Evolutionary conservation across 805 yeast species (phyloP).

Genomic region (Yarrowia deformans): DNA sequence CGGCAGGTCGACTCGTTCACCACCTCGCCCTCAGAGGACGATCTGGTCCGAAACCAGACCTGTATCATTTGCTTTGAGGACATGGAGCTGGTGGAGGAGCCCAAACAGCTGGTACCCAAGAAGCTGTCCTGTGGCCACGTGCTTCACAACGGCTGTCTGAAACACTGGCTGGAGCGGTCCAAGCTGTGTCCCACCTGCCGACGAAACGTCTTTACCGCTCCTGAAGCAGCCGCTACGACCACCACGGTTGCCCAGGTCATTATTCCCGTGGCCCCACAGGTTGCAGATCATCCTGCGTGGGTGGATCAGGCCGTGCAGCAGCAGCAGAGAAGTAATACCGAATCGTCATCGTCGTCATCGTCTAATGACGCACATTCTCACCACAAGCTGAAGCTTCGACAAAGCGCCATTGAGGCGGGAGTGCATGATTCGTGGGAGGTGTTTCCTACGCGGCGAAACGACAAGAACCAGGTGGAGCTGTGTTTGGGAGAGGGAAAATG

Average conservation of each 20-base stretch:
- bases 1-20: constrained; percentile 70
- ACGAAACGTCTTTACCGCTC: constrained; percentile 62
- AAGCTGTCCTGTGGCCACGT: constrained; percentile 85
- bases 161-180: constrained; percentile 91
- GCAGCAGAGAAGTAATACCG: background rate
- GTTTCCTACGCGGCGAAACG: constrained; percentile 30
- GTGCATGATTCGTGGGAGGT: constrained; percentile 39
- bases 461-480: constrained; percentile 19
- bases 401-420: constrained; percentile 30
- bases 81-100: constrained; percentile 59
- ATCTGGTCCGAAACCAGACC: constrained; percentile 64
- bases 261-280: constrained; percentile 14
- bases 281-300: constrained; percentile 27
- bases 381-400: constrained; percentile 11
- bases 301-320: constrained; percentile 1
- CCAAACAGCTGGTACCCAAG: constrained; percentile 67
- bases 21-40: constrained; percentile 66
- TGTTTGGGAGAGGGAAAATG: constrained; percentile 25
- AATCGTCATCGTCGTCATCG: constrained; percentile 1
- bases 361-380: background rate
- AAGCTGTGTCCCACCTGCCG: constrained; percentile 95
- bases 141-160: constrained; percentile 86
- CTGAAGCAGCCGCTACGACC: background rate
- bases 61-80: constrained; percentile 95
- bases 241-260: background rate